Evolutionary conservation across 768 basidiomycete genomes (phyloP).

Genomic region (Russula virescens): DNA sequence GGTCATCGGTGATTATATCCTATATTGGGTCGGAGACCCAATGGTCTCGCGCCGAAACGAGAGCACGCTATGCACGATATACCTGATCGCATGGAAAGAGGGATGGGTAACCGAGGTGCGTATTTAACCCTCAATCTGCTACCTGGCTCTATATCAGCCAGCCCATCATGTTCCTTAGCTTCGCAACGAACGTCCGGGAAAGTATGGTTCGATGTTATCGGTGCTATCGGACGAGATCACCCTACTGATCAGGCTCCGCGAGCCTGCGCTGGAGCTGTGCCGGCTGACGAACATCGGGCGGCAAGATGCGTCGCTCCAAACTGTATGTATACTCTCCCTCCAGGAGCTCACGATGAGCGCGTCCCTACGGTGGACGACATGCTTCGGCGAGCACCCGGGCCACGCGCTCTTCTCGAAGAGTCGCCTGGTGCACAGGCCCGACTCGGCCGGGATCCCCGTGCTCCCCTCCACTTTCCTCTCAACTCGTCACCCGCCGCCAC

Average conservation of each 20-base stretch:
- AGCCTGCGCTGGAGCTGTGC: slow-evolving; percentile 17
- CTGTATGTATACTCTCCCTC: slow-evolving; percentile 9
- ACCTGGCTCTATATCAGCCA: neutral
- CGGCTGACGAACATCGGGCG: slow-evolving; percentile 1
- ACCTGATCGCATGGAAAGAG: slow-evolving; percentile 15
- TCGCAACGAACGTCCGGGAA: neutral
- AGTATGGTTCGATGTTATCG: slow-evolving; percentile 11
- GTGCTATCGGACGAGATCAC: slow-evolving; percentile 7
- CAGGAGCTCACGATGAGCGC: neutral
- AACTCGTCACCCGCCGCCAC: neutral
- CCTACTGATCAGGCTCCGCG: slow-evolving; percentile 8
- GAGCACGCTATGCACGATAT: slow-evolving; percentile 9
- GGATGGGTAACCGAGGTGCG: slow-evolving; percentile 17
- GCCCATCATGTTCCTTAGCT: neutral
- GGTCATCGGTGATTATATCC: slow-evolving; percentile 17
- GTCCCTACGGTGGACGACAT: slow-evolving; percentile 7
- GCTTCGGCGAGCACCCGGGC: slow-evolving; percentile 17
- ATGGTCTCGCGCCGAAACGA: neutral
- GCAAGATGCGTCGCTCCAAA: neutral
- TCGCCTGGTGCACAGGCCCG: too few relatives aligned
- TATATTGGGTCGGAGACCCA: slow-evolving; percentile 15
- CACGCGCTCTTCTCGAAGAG: slow-evolving; percentile 10
- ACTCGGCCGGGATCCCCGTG: too few relatives aligned
- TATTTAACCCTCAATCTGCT: neutral
- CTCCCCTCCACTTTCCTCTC: neutral